Evolutionary conservation across 2,329 filamentous ascomycete genomes (phyloP), one percentile per base, ranked within the genome.

Genomic region (Hypoxylon sp.): DNA sequence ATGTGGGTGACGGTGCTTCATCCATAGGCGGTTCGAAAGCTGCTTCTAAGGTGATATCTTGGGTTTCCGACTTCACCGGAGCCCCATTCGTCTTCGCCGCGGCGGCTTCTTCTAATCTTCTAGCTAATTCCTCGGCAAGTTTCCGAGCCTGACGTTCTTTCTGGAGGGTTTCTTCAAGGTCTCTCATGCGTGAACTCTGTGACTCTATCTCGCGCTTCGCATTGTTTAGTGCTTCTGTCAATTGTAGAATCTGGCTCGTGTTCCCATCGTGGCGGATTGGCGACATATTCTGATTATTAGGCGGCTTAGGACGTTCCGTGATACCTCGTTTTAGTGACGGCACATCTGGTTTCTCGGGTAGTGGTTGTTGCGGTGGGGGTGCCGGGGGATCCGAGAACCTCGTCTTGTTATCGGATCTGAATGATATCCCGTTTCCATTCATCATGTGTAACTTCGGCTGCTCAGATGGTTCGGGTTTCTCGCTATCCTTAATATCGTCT

Each of bases 331-430:
- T 94, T 31, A 97, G 80, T 0, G 93, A 88, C 0, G 90, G 88
- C 0, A 86, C 88, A 79, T 97, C 94, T 0, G 95, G 95, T 79
- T 98, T 98, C 78, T 98, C 94, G 0, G 95, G 95, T 5, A 98
- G 84, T 13, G 95, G 95, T 74, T 97, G 94, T 74, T 97, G 94
- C 29, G 95, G 95, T 26, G 95, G 95, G 6, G 95, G 95, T 22
- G 94, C 95, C 3, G 95, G 95, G 55, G 95, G 95, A 64, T 98
- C 94, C 1, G 93, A 96, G 78, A 98, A 98, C 58, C 94, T 88
- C 3, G 92, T 88, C 75, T 96, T 95, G 44, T 90, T 84, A 76
- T 97, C 94, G 19, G 89, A 82, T 72, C 93, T 91, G 74, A 88
- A 88, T 0, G 86, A 82, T 8, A 86, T 74, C 24, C 79, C 80